phyloP scores from a whole-genome alignment of 371 early-diverging fungal genomes.

The Thermomucor indicae-seudaticae region DNA sequence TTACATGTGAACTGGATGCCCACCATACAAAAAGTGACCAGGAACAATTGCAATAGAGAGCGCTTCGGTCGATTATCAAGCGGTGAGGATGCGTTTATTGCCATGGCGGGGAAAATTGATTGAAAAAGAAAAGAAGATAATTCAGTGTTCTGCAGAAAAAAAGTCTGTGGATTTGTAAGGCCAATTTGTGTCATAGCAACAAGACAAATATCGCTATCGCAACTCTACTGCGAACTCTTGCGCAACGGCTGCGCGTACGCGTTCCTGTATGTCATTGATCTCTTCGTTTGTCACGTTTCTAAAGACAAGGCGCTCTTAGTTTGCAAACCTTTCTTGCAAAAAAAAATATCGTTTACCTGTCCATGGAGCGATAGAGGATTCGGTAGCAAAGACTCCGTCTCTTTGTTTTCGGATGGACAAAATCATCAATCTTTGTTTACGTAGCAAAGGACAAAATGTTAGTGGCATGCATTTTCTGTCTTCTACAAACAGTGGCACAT shows the following conservation, averaged over 20 bases:
- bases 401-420: conserved; percentile 82
- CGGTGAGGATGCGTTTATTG: neutral
- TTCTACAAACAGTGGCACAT: no score
- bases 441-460: no score
- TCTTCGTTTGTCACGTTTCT: conserved; percentile 84
- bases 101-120: no score
- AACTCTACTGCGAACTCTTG: conserved; percentile 71
- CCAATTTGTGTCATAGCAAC: neutral
- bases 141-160: conserved; percentile 3
- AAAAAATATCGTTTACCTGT: conserved; percentile 43
- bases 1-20: conserved; percentile 60
- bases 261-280: conserved; percentile 86
- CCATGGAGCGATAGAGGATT: conserved; percentile 91
- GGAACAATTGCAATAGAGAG: conserved; percentile 13
- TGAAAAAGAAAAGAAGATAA: neutral
- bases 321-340: neutral
- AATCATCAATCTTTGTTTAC: conserved; percentile 93
- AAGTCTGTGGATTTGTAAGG: neutral
- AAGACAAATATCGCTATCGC: conserved; percentile 42
- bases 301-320: neutral
- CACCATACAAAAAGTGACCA: conserved; percentile 47
- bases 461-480: no score
- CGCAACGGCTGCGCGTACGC: conserved; percentile 66
- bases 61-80: neutral
- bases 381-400: conserved; percentile 84